A percentile compares a stretch with the other conserved stretches of the same genome.
phyloP scores from a whole-genome alignment of 306 rosid species.

The Boehmeria nivea region DNA sequence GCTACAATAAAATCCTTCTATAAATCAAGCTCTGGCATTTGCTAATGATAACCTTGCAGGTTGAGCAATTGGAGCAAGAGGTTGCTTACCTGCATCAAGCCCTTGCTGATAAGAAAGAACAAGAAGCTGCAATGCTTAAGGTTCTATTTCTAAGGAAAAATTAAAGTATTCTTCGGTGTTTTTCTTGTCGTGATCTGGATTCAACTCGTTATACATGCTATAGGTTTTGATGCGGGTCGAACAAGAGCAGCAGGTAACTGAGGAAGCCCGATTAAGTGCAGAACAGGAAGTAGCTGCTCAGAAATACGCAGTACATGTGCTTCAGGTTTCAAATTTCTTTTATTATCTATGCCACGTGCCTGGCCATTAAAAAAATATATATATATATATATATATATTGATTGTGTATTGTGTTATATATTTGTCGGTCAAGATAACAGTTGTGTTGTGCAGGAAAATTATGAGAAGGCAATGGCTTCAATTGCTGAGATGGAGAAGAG shows the following conservation, averaged over 20 bases:
- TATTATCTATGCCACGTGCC: no score
- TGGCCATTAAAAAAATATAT: no score
- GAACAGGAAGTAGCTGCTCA: conserved; percentile 78
- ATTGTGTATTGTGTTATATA: no score
- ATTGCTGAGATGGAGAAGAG: conserved; percentile 71
- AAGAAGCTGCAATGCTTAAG: conserved; percentile 89
- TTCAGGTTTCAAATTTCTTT: conserved; percentile 59
- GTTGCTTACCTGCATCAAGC: conserved; percentile 47
- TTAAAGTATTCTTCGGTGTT: background rate
- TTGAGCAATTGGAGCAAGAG: conserved; percentile 86
- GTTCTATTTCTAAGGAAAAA: conserved; percentile 30
- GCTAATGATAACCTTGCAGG: conserved; percentile 39
- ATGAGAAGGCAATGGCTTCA: conserved; percentile 68
- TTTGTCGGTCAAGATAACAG: no score
- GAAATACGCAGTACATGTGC: conserved; percentile 54
- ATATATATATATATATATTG: no score
- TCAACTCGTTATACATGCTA: background rate
- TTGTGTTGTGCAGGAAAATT: conserved; percentile 71
- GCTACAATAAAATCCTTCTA: background rate
- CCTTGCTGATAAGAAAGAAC: conserved; percentile 74
- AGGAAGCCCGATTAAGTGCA: conserved; percentile 78
- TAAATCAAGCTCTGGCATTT: no score
- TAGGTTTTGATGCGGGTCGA: conserved; percentile 71
- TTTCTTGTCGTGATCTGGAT: background rate
- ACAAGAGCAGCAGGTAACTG: conserved; percentile 81